Evolutionary conservation across 495 filamentous ascomycete species (phyloP).

Genomic region (Sporormia fimetaria): DNA sequence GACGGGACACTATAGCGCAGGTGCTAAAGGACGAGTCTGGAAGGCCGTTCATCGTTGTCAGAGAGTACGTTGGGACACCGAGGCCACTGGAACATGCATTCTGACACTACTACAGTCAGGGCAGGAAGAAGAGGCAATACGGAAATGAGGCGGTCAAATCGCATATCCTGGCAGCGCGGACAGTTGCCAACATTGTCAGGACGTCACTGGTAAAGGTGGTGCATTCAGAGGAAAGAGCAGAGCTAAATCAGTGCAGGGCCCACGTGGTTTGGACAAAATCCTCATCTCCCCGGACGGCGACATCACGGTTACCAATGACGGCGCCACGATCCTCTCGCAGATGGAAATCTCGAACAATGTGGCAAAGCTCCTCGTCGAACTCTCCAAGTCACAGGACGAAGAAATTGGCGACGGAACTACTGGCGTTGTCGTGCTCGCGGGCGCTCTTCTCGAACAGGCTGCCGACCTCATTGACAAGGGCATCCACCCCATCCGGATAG

Average conservation of each 20-base stretch:
- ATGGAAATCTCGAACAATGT: constrained; percentile 99
- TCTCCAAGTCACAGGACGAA: constrained; percentile 98
- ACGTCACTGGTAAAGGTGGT: constrained; percentile 54
- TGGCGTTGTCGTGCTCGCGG: constrained; percentile 91
- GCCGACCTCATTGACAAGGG: constrained; percentile 98
- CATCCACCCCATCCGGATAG: constrained; percentile 96
- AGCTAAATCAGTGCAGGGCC: constrained; percentile 48
- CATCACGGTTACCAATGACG: constrained; percentile 99
- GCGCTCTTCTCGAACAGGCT: constrained; percentile 92
- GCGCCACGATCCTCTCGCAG: constrained; percentile 83
- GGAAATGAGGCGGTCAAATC: constrained; percentile 95
- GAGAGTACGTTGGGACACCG: constrained; percentile 62
- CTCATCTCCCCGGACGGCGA: constrained; percentile 97
- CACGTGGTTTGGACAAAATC: constrained; percentile 96
- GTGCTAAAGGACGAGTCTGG: constrained; percentile 89
- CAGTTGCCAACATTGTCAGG: constrained; percentile 94
- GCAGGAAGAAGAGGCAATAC: constrained; percentile 93
- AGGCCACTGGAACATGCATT: background rate
- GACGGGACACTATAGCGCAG: constrained; percentile 42
- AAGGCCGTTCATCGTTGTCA: constrained; percentile 92
- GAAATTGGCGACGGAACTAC: constrained; percentile 99
- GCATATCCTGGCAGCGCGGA: constrained; percentile 92
- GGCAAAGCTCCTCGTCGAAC: constrained; percentile 87
- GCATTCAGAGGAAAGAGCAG: background rate
- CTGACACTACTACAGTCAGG: constrained; percentile 52